Conservation (phyloP, 108 stramenopile genomes). For the Parietichytrium sp. region DNA sequence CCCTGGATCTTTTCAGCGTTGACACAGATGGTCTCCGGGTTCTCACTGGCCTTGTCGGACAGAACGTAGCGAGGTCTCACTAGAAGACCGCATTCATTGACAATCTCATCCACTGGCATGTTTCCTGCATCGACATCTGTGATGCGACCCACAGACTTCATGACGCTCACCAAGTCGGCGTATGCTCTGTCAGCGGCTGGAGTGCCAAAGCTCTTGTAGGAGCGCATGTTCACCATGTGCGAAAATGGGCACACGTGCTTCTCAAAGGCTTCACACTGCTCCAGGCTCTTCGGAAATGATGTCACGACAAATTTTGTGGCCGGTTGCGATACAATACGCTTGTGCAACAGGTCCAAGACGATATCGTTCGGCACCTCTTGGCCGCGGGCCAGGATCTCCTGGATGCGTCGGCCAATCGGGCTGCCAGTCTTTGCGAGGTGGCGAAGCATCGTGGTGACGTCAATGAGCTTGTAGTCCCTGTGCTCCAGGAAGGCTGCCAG, state of each 20-base stretch:
- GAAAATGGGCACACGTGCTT: conserved; percentile 73
- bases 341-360: conserved; percentile 70
- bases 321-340: conserved; percentile 69
- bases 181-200: not conserved
- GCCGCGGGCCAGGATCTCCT: conserved; percentile 78
- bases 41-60: not conserved
- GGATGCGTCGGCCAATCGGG: conserved; percentile 75
- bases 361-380: conserved; percentile 74
- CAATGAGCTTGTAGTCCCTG: conserved; percentile 82
- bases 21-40: not conserved
- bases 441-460: conserved; percentile 82
- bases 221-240: conserved; percentile 68
- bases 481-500: conserved; percentile 68
- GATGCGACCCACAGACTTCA: not conserved
- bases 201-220: not conserved
- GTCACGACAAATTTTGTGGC: conserved; percentile 77
- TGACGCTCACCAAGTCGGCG: not conserved
- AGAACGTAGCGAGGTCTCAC: not conserved
- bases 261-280: conserved; percentile 72
- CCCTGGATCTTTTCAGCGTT: not conserved
- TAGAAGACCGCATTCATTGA: not conserved
- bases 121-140: not conserved
- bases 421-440: conserved; percentile 77
- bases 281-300: conserved; percentile 74
- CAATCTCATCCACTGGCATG: not conserved